These are phyloP conservation scores for Zygoascus hellenicus DNA, from an alignment of 1,139 yeast genomes.

Conservation along the genomic window DNA sequence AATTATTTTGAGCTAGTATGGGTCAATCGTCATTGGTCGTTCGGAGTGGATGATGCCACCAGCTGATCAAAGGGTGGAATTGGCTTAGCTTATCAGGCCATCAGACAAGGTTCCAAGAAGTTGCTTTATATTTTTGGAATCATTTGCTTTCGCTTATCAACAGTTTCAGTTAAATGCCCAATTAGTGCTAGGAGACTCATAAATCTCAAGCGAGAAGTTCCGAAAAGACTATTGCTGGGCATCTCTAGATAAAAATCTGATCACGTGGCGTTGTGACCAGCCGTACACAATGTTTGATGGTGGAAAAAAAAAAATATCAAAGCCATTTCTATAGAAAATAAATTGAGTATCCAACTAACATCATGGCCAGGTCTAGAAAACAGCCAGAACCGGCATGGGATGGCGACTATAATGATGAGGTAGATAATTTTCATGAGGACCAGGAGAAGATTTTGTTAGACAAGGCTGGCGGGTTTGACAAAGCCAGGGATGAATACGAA, in stretches of 20 bases:
- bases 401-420: constrained; percentile 10
- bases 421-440: constrained; percentile 45
- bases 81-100: too few relatives aligned
- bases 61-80: too few relatives aligned
- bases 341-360: not conserved
- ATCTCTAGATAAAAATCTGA: not conserved
- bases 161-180: too few relatives aligned
- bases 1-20: too few relatives aligned
- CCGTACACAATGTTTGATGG: not conserved
- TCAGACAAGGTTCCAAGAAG: too few relatives aligned
- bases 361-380: constrained; percentile 9
- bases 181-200: too few relatives aligned
- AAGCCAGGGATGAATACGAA: constrained; percentile 34
- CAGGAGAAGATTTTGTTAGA: constrained; percentile 57
- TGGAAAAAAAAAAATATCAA: not conserved
- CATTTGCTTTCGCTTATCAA: too few relatives aligned
- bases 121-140: too few relatives aligned
- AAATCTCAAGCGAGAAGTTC: too few relatives aligned
- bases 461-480: constrained; percentile 46
- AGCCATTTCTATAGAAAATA: not conserved
- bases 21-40: too few relatives aligned
- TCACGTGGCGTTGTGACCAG: not conserved
- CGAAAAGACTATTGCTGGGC: too few relatives aligned
- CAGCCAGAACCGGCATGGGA: constrained; percentile 6
- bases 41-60: too few relatives aligned